Base-by-base conservation (phyloP, 495 filamentous ascomycete genomes). In the Penicillium soppii region DNA sequence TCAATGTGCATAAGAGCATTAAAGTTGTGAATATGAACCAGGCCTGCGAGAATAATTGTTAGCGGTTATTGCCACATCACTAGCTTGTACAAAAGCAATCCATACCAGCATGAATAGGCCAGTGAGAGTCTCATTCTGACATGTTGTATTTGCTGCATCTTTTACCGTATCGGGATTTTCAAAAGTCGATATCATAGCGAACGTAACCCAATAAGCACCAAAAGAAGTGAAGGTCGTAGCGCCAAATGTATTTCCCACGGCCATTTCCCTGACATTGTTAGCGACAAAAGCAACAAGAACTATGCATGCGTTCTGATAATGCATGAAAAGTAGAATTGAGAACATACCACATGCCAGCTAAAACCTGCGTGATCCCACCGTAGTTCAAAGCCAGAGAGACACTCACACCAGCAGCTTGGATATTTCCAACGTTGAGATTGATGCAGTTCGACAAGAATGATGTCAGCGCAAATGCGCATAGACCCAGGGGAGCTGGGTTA, bases 11-110 rank as follows among this genome's bases (percentile, higher is more conserved):
- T 48, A 95, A 55, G 27, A 94, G 76, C 38, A 94, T 74, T 29
- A 96, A 66, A 50, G 79, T 82, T 44, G 91, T 96, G 80, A 96
- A 95, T 72, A 95, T 90, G 73, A 92, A 94, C 91, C 91, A 96
- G 62, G 80, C 82, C 78, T 81, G 39, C 16, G 16, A n/a, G 10
- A 1, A 44, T 21, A 12, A 29, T 12, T 25, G 21, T 36, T 12
- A 38, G 33, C 9, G 15, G 1, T 10, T 43, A 5, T 15, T 4
- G 15, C 12, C 22, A 29, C 5, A 13, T 2, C 10, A 7, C 13
- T 29, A n/a, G 9, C 16, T 43, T 27, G n/a, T 7, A 19, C 12
- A 7, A 16, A 7, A 16, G 6, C 5, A 44, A 16, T 16, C 46
- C 61, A 26, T 68, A 83, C 81, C 80, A 87, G 82, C 35, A 94